phyloP scores from a whole-genome alignment of 768 basidiomycete genomes.

The Agrocybe praecox region DNA sequence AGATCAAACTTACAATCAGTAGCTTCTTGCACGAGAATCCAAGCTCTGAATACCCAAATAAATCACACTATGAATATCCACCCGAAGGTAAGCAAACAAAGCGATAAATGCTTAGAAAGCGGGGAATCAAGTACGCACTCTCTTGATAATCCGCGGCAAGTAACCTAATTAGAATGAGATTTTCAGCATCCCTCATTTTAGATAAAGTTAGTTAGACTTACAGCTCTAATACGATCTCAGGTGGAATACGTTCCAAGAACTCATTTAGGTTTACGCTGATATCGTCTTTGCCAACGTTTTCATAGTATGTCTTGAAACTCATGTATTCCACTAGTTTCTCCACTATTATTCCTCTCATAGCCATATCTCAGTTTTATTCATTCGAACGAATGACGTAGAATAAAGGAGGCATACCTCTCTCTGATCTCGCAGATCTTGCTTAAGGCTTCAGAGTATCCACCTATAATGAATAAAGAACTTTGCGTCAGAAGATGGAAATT shows the following conservation, averaged over 20 bases:
- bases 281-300: slow-evolving; percentile 69
- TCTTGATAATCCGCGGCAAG: slow-evolving; percentile 71
- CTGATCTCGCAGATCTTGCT: slow-evolving; percentile 69
- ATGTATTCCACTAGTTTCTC: slow-evolving; percentile 93
- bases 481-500: not conserved
- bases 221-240: slow-evolving; percentile 90
- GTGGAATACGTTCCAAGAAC: slow-evolving; percentile 79
- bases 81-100: not conserved
- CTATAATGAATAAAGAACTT: slow-evolving; percentile 32
- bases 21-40: too few species aligned
- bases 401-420: slow-evolving; percentile 60
- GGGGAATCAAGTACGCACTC: slow-evolving; percentile 35
- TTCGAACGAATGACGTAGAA: not conserved
- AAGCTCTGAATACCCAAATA: too few species aligned
- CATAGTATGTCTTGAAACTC: slow-evolving; percentile 80
- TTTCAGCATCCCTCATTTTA: not conserved
- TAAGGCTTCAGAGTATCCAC: slow-evolving; percentile 74
- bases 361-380: not conserved
- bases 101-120: not conserved
- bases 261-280: slow-evolving; percentile 62
- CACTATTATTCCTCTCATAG: slow-evolving; percentile 63
- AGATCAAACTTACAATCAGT: too few species aligned
- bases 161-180: slow-evolving; percentile 36
- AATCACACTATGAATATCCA: not conserved
- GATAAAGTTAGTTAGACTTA: slow-evolving; percentile 44